Base-by-base conservation (phyloP, 306 rosid genomes). In the Dicorynia guianensis region DNA sequence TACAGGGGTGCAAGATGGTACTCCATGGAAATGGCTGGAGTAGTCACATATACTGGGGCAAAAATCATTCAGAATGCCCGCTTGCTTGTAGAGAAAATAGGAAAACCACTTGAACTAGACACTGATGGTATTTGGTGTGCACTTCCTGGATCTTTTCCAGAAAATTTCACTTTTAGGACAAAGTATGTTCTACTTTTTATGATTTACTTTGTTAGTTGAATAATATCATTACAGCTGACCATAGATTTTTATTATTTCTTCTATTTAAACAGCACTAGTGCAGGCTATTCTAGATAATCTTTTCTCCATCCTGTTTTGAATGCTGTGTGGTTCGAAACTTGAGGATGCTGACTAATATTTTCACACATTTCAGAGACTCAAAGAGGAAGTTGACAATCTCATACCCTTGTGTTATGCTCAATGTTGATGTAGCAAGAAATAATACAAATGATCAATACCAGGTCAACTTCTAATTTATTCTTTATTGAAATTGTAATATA, bases 21-120 rank as follows among this genome's bases (percentile, higher is more conserved):
- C 77, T 95, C 98, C 33, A 95, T 95, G 98, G 98, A 95, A 92
- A 95, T 95, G 98, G 98, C 98, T 69, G 98, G 98, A 48, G 98
- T 95, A 62, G 98, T 95, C 81, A 95, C 98, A n/a, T 92, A 95
- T 85, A 95, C 98, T 48, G 98, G 98, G 76, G 98, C 98, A 64
- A 95, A 95, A 89, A 95, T 95, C 40, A 95, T 95, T 79, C 98
- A 95, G 87, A 95, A 92, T 87, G 97, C 98, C 47, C 93, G 97
- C 42, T 69, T 95, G 76, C 88, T 95, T 61, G 93, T 95, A 63
- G 98, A 95, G 71, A 95, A 89, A 87, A 95, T 95, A 81, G 98
- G 98, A 82, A 95, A 92, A 77, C 98, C 98, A 63, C 93, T 95
- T 69, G 98, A 95, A 81, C 79, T 95, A 73, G 98, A 95, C 72